These are phyloP conservation scores for Nicotiana noctiflora DNA, from an alignment of 257 asterid genomes.

Conservation along the genomic window DNA sequence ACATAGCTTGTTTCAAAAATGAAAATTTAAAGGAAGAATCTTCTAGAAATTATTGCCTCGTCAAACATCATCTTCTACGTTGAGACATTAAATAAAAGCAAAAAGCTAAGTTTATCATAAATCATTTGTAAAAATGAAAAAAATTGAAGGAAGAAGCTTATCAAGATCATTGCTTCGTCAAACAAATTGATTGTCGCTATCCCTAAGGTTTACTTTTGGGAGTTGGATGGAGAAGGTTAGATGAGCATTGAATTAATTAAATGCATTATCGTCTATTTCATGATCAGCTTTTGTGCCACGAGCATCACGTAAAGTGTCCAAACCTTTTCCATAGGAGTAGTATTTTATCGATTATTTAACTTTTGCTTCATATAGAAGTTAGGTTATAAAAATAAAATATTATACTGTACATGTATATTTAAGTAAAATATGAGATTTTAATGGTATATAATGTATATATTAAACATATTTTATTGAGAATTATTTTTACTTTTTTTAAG, in stretches of 20 bases:
- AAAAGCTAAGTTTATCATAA: background rate
- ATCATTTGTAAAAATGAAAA: background rate
- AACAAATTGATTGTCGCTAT: background rate
- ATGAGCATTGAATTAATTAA: background rate
- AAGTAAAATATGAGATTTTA: too few relatives aligned
- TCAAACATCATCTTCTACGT: background rate
- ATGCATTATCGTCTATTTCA: background rate
- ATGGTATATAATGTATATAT: too few relatives aligned
- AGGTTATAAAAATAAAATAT: background rate
- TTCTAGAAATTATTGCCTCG: background rate
- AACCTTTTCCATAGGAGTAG: background rate
- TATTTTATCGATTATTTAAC: background rate
- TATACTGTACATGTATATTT: too few relatives aligned
- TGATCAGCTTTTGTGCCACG: background rate
- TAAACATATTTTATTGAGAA: too few relatives aligned
- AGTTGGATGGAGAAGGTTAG: background rate
- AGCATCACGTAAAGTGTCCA: slow-evolving; percentile 8
- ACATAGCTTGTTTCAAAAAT: too few relatives aligned
- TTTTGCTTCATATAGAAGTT: slow-evolving; percentile 1
- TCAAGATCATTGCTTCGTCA: background rate
- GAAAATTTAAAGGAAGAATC: background rate
- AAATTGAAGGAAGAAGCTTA: background rate
- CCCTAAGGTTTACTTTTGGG: background rate
- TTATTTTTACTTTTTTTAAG: too few relatives aligned
- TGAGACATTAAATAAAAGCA: background rate